Evolutionary conservation across 305 asterid species (phyloP).

Genomic region (Fraxinus angustifolia): DNA sequence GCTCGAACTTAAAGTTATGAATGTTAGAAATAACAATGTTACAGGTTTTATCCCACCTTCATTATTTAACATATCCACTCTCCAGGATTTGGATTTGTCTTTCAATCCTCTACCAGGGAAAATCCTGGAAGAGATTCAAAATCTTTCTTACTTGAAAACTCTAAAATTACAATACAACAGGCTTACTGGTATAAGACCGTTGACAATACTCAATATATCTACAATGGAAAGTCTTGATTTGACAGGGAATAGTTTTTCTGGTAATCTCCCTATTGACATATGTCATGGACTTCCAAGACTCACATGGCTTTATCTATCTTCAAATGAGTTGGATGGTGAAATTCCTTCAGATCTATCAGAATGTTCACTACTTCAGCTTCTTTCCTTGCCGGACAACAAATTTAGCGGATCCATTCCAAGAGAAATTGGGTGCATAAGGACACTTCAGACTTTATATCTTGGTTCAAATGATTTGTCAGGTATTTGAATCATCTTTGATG

Average conservation of each 20-base stretch:
- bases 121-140: not conserved
- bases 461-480: not conserved
- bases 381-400: not conserved
- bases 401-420: constrained; percentile 3
- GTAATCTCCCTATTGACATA: not conserved
- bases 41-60: not conserved
- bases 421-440: not conserved
- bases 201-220: not conserved
- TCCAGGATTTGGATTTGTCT: not conserved
- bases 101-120: not conserved
- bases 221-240: not conserved
- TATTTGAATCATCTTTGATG: not conserved
- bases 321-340: too few species aligned
- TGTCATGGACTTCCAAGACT: not conserved
- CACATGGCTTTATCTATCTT: not conserved
- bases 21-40: not conserved
- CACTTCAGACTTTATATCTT: not conserved
- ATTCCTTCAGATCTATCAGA: not conserved
- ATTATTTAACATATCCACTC: not conserved
- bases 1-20: not conserved
- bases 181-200: not conserved
- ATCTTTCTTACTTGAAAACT: not conserved
- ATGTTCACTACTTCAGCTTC: not conserved
- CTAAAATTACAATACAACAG: not conserved
- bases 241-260: not conserved